Evolutionary conservation across 768 basidiomycete species (phyloP).

Genomic region (Glaciozyma antarctica): DNA sequence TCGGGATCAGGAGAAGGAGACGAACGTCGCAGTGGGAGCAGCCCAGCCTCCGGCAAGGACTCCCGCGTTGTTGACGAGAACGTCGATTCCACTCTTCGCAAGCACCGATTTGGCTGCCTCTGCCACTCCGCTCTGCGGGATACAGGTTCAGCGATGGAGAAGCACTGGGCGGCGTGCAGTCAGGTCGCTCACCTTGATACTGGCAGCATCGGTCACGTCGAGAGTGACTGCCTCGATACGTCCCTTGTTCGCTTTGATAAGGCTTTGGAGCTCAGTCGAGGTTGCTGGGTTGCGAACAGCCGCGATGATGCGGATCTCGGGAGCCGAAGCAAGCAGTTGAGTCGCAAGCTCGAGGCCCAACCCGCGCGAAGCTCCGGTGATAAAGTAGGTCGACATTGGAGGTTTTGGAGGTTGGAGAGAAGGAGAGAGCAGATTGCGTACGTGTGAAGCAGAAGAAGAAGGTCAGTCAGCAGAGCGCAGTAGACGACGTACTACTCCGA

Average conservation of each 20-base stretch:
- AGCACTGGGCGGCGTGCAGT: not conserved
- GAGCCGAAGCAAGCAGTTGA: constrained; percentile 32
- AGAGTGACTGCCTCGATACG: constrained; percentile 42
- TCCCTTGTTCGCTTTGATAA: constrained; percentile 16
- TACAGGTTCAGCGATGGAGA: not conserved
- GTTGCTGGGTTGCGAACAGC: constrained; percentile 35
- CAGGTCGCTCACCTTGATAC: constrained; percentile 36
- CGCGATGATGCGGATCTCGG: constrained; percentile 35
- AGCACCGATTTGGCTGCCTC: constrained; percentile 19
- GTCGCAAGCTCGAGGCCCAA: constrained; percentile 36
- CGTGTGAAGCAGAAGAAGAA: too few relatives aligned
- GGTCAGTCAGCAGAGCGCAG: too few relatives aligned
- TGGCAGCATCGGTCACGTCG: constrained; percentile 39
- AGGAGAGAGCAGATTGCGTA: not conserved
- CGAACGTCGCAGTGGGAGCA: not conserved
- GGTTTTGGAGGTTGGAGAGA: not conserved
- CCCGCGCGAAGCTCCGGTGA: constrained; percentile 35
- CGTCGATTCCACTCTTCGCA: constrained; percentile 14
- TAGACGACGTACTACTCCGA: too few relatives aligned
- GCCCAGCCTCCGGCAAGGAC: constrained; percentile 7
- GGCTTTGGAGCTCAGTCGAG: constrained; percentile 26
- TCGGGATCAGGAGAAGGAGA: too few relatives aligned
- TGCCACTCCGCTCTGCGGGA: constrained; percentile 19
- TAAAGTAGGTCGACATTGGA: constrained; percentile 15
- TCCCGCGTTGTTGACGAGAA: constrained; percentile 25